Conservation (phyloP, 208 protist genomes). For the Crithidia expoeki region DNA sequence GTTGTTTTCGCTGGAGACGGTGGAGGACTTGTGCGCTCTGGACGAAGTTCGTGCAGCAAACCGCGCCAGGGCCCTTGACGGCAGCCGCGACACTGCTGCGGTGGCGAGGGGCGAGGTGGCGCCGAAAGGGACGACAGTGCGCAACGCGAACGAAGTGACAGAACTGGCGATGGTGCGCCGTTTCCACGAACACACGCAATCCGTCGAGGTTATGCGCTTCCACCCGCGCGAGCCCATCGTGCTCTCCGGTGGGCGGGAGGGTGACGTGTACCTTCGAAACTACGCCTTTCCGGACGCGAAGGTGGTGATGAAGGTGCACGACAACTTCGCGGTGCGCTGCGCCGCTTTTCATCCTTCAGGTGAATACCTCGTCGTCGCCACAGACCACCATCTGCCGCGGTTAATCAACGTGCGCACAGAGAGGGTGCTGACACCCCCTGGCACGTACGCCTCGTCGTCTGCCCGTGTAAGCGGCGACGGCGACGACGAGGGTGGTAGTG, state of each 20-base stretch:
- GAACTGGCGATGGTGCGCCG: slow-evolving; percentile 73
- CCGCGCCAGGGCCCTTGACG: slow-evolving; percentile 42
- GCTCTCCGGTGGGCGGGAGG: slow-evolving; percentile 70
- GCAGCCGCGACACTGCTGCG: slow-evolving; percentile 27
- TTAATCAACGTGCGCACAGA: slow-evolving; percentile 71
- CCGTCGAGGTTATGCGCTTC: slow-evolving; percentile 80
- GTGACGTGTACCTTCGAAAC: slow-evolving; percentile 66
- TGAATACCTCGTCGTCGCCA: slow-evolving; percentile 78
- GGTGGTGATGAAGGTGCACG: slow-evolving; percentile 66
- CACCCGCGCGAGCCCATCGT: slow-evolving; percentile 69
- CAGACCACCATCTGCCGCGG: slow-evolving; percentile 74
- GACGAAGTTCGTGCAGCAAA: slow-evolving; percentile 74
- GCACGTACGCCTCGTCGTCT: slow-evolving; percentile 31
- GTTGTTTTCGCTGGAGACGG: slow-evolving; percentile 70
- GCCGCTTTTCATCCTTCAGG: slow-evolving; percentile 81
- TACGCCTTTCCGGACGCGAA: slow-evolving; percentile 65
- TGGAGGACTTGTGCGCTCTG: slow-evolving; percentile 69
- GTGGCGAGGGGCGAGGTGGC: slow-evolving; percentile 18
- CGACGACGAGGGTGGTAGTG: slow-evolving; percentile 13
- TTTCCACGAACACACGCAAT: slow-evolving; percentile 73
- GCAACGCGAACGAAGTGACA: slow-evolving; percentile 84
- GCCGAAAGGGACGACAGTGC: slow-evolving; percentile 24
- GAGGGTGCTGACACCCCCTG: slow-evolving; percentile 56
- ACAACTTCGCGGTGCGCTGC: slow-evolving; percentile 72
- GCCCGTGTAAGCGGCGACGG: slow-evolving; percentile 15